These are phyloP conservation scores for Cetradonia linearis DNA, from an alignment of 495 filamentous ascomycete species.

Conservation along the genomic window DNA sequence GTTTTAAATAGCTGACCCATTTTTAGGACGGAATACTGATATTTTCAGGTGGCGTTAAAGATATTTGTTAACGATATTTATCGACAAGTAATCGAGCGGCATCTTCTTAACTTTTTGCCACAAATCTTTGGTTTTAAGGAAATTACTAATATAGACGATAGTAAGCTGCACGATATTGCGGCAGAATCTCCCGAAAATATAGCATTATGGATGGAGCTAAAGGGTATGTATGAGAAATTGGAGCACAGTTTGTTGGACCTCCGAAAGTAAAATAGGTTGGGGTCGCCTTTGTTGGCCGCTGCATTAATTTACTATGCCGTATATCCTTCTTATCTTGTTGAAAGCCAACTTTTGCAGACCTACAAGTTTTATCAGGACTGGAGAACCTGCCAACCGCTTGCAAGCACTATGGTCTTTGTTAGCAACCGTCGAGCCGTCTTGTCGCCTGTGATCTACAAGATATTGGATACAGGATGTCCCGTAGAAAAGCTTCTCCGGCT, in stretches of 20 bases:
- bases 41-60: constrained; percentile 30
- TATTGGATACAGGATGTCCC: no score
- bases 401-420: no score
- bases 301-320: no score
- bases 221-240: constrained; percentile 3
- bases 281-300: no score
- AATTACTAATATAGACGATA: constrained; percentile 9
- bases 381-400: no score
- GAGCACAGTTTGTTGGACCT: constrained; percentile 8
- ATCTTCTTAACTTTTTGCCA: constrained; percentile 9
- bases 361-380: no score
- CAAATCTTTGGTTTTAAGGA: constrained; percentile 5
- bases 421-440: no score
- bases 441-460: no score
- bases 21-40: constrained; percentile 8
- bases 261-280: no score
- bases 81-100: constrained; percentile 34
- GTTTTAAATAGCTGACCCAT: neutral
- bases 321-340: no score
- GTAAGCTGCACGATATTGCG: constrained; percentile 6
- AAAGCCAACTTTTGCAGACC: no score
- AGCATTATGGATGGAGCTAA: neutral
- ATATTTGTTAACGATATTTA: constrained; percentile 36
- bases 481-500: no score
- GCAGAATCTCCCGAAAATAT: constrained; percentile 8